These are phyloP conservation scores for Trypanosoma vivax DNA, from an alignment of 208 protist species.

Conservation along the genomic window DNA sequence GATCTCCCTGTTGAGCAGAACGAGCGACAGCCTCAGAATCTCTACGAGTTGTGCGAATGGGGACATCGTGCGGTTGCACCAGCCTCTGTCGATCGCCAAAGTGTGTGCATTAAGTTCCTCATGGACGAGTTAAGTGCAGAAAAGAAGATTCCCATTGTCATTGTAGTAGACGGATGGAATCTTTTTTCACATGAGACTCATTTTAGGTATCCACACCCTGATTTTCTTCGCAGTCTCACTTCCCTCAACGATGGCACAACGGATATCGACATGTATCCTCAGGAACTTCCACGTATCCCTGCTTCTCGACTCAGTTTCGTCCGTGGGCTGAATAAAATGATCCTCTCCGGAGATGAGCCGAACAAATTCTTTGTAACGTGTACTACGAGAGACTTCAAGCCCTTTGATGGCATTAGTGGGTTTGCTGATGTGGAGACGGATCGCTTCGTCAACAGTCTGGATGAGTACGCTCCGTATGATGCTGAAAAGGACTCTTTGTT, in stretches of 20 bases:
- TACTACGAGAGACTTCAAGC: constrained; percentile 87
- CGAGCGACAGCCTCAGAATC: constrained; percentile 60
- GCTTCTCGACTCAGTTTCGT: constrained; percentile 84
- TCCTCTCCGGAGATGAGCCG: constrained; percentile 62
- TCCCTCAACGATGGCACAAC: constrained; percentile 71
- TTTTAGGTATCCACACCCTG: constrained; percentile 87
- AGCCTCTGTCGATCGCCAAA: constrained; percentile 83
- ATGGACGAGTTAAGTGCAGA: constrained; percentile 83
- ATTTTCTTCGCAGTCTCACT: constrained; percentile 81
- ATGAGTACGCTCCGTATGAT: constrained; percentile 88
- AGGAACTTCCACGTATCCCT: constrained; percentile 86
- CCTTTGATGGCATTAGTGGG: constrained; percentile 82
- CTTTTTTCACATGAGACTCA: constrained; percentile 88
- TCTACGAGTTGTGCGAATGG: constrained; percentile 84
- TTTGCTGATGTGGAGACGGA: constrained; percentile 82
- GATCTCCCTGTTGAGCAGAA: constrained; percentile 78
- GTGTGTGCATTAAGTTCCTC: constrained; percentile 87
- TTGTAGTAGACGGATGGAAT: constrained; percentile 88
- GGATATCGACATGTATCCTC: constrained; percentile 82
- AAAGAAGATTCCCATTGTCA: constrained; percentile 76
- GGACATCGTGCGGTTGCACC: constrained; percentile 68
- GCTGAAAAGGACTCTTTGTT: constrained; percentile 87
- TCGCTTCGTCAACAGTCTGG: constrained; percentile 63
- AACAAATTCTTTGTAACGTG: constrained; percentile 91
- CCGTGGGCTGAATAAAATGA: constrained; percentile 83